phyloP scores from a whole-genome alignment of 192 early-diverging fungal species.

The Coemansia sp. region DNA sequence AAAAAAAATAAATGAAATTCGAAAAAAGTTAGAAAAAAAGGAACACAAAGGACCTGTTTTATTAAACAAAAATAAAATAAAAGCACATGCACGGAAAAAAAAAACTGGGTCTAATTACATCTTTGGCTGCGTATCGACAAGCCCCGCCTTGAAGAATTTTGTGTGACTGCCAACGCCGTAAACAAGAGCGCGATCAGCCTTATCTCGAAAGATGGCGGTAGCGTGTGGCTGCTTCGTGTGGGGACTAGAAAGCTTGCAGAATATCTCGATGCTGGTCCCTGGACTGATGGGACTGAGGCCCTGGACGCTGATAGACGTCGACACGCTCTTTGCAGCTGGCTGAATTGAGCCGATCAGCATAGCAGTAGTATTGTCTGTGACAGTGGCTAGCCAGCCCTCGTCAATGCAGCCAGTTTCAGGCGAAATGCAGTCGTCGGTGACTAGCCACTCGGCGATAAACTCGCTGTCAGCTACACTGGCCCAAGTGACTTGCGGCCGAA shows the following conservation, averaged over 20 bases:
- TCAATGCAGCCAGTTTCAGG: slow-evolving; percentile 22
- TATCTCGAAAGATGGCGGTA: slow-evolving; percentile 27
- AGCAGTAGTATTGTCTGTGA: slow-evolving; percentile 40
- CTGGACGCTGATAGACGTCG: slow-evolving; percentile 28
- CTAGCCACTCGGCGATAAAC: slow-evolving; percentile 36
- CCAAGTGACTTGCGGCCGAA: slow-evolving; percentile 20
- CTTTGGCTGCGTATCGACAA: slow-evolving; percentile 32
- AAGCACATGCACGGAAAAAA: not conserved
- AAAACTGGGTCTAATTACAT: not conserved
- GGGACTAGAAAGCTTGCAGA: slow-evolving; percentile 16
- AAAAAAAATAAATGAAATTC: not conserved
- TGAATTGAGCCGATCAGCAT: slow-evolving; percentile 23
- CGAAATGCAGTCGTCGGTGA: slow-evolving; percentile 24
- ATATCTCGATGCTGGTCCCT: slow-evolving; percentile 24
- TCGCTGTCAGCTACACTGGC: slow-evolving; percentile 7
- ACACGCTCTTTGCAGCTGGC: slow-evolving; percentile 19
- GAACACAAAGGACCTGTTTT: no score
- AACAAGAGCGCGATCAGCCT: slow-evolving; percentile 8
- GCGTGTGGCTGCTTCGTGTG: slow-evolving; percentile 31
- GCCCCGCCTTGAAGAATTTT: slow-evolving; percentile 33
- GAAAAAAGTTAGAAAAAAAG: no score
- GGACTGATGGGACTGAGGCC: slow-evolving; percentile 18
- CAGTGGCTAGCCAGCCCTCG: slow-evolving; percentile 35
- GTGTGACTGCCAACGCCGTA: slow-evolving; percentile 31
- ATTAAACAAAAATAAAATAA: no score